These are phyloP conservation scores for Saccharomyces pastorianus DNA, from an alignment of 1,139 yeast species.

Conservation along the genomic window DNA sequence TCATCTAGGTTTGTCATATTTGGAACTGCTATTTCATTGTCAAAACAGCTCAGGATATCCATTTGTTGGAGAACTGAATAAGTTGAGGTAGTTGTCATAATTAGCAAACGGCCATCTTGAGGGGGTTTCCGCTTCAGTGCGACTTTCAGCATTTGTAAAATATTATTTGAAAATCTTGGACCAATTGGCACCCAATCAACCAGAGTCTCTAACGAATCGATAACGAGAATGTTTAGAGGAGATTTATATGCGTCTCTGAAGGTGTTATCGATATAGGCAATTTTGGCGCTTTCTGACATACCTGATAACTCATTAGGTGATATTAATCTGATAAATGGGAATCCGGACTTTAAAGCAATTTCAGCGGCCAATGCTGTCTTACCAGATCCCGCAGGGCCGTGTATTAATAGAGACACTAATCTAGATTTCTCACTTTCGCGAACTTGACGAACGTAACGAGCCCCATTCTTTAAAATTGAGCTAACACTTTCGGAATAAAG, in stretches of 20 bases:
- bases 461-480: slow-evolving; percentile 64
- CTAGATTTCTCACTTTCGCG: slow-evolving; percentile 70
- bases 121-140: slow-evolving; percentile 80
- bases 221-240: slow-evolving; percentile 79
- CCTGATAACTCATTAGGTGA: slow-evolving; percentile 89
- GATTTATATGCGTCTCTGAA: slow-evolving; percentile 93
- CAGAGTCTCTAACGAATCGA: slow-evolving; percentile 85
- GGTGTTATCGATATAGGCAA: slow-evolving; percentile 76
- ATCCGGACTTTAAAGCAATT: slow-evolving; percentile 74
- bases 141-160: slow-evolving; percentile 77
- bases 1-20: slow-evolving; percentile 61
- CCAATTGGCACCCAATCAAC: slow-evolving; percentile 96
- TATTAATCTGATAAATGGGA: slow-evolving; percentile 85
- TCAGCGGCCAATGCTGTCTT: slow-evolving; percentile 91
- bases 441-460: slow-evolving; percentile 70
- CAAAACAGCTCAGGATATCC: slow-evolving; percentile 75
- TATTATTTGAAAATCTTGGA: slow-evolving; percentile 85
- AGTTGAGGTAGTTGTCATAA: slow-evolving; percentile 84
- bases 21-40: slow-evolving; percentile 77
- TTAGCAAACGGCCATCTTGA: slow-evolving; percentile 74
- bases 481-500: slow-evolving; percentile 63
- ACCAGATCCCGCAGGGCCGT: slow-evolving; percentile 93
- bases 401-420: slow-evolving; percentile 72
- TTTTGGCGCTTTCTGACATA: slow-evolving; percentile 83
- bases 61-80: slow-evolving; percentile 74